Percentiles rank a stretch among this genome's conserved stretches.
phyloP scores from a whole-genome alignment of 1,139 yeast species.

The Geotrichum citri-aurantii region DNA sequence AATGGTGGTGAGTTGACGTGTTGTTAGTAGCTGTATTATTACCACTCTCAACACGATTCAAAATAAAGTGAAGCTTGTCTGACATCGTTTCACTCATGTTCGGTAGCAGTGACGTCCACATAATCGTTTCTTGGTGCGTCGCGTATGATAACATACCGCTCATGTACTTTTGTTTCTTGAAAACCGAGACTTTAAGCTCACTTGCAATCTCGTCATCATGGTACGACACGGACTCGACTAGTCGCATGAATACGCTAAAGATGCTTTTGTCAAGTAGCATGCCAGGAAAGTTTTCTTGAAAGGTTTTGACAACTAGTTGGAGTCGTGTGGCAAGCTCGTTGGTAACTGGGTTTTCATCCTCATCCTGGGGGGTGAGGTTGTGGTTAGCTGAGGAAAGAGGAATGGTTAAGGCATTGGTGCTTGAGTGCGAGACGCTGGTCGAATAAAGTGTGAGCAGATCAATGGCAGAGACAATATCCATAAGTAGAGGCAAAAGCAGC shows the following conservation, averaged over 20 bases:
- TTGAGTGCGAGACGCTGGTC: slow-evolving; percentile 17
- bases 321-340: slow-evolving; percentile 23
- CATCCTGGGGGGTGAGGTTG: slow-evolving; percentile 1
- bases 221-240: slow-evolving; percentile 42
- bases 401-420: not conserved
- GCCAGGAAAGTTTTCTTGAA: slow-evolving; percentile 47
- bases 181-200: slow-evolving; percentile 40
- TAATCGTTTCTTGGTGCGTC: slow-evolving; percentile 23
- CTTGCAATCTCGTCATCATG: slow-evolving; percentile 45
- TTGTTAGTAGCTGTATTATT: not conserved
- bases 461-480: slow-evolving; percentile 51
- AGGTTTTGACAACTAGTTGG: slow-evolving; percentile 40
- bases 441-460: slow-evolving; percentile 45
- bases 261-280: slow-evolving; percentile 48
- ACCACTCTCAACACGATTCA: slow-evolving; percentile 2
- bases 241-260: slow-evolving; percentile 39
- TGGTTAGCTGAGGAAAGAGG: slow-evolving; percentile 5
- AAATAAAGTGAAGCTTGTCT: slow-evolving; percentile 12
- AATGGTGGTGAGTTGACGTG: not conserved
- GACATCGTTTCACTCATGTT: slow-evolving; percentile 20
- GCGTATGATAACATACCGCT: slow-evolving; percentile 32
- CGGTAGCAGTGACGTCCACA: slow-evolving; percentile 27
- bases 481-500: slow-evolving; percentile 58
- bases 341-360: not conserved
- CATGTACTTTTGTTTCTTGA: slow-evolving; percentile 41